Conservation (phyloP, 805 yeast species). For the Candida tallmaniae region DNA sequence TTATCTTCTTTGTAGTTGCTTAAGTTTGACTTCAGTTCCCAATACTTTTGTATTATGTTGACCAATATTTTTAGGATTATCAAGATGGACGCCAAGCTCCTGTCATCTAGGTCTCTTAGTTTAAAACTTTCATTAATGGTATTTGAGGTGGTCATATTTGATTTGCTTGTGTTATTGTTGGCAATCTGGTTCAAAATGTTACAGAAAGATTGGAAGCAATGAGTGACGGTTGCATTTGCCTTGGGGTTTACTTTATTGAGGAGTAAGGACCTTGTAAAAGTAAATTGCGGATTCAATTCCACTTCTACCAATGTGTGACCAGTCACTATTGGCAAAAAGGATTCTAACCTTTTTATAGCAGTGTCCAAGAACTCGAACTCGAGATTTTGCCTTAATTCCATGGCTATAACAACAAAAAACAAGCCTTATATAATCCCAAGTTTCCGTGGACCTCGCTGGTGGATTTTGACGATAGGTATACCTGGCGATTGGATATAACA, state of each 20-base stretch:
- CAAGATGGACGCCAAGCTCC: slow-evolving; percentile 26
- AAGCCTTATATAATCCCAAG: too few species aligned
- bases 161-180: background rate
- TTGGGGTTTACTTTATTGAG: slow-evolving; percentile 13
- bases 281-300: slow-evolving; percentile 37
- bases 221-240: slow-evolving; percentile 13
- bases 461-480: too few species aligned
- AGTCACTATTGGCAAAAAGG: slow-evolving; percentile 34
- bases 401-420: too few species aligned
- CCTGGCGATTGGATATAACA: too few species aligned
- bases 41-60: slow-evolving; percentile 22
- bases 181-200: slow-evolving; percentile 20
- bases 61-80: slow-evolving; percentile 28
- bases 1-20: slow-evolving; percentile 6
- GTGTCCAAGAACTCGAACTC: slow-evolving; percentile 16
- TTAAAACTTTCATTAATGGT: slow-evolving; percentile 17
- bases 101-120: slow-evolving; percentile 26
- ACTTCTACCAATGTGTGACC: slow-evolving; percentile 37
- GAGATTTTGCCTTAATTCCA: background rate
- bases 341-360: slow-evolving; percentile 25
- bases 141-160: background rate
- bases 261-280: slow-evolving; percentile 27
- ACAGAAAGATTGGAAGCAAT: slow-evolving; percentile 20
- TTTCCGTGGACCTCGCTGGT: too few species aligned
- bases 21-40: slow-evolving; percentile 21